phyloP scores from a whole-genome alignment of 768 basidiomycete genomes.

The Tricholoma sp. region DNA sequence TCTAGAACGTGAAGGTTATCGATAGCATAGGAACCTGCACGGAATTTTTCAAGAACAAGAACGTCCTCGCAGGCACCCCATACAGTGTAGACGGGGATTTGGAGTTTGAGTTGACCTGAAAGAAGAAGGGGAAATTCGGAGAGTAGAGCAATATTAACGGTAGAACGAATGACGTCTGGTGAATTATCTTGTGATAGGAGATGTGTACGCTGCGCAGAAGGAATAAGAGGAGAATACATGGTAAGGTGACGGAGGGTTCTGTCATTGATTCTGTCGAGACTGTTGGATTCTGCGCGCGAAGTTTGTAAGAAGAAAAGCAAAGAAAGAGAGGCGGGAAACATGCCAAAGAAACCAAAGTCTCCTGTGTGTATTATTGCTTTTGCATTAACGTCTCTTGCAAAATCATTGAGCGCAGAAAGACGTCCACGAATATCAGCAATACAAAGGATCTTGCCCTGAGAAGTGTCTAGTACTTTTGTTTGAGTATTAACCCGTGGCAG shows the following conservation, averaged over 20 bases:
- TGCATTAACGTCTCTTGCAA: conserved; percentile 84
- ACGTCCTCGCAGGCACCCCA: conserved; percentile 99
- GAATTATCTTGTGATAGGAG: conserved; percentile 71
- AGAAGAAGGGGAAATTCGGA: conserved; percentile 94
- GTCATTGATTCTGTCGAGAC: conserved; percentile 89
- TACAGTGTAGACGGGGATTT: conserved; percentile 92
- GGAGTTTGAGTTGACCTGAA: conserved; percentile 84
- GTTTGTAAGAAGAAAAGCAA: conserved; percentile 1
- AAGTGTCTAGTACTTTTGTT: conserved; percentile 73
- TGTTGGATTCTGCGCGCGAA: conserved; percentile 53
- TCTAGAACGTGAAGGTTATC: conserved; percentile 91
- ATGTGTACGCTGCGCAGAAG: conserved; percentile 73
- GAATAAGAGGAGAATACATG: conserved; percentile 92
- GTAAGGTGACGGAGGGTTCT: conserved; percentile 93
- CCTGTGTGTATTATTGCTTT: conserved; percentile 95
- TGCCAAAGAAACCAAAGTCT: conserved; percentile 98
- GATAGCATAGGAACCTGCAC: conserved; percentile 74
- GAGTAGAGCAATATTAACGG: conserved; percentile 71
- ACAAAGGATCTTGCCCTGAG: conserved; percentile 86
- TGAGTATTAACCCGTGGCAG: conserved; percentile 65
- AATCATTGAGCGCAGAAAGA: conserved; percentile 82
- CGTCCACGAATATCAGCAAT: conserved; percentile 92
- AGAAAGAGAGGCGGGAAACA: conserved; percentile 16
- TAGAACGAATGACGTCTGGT: conserved; percentile 62
- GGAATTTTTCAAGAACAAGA: conserved; percentile 86